Evolutionary conservation across 441 rosid species (phyloP), one percentile per base, ranked within the genome.

Genomic region (Manihot esculenta): DNA sequence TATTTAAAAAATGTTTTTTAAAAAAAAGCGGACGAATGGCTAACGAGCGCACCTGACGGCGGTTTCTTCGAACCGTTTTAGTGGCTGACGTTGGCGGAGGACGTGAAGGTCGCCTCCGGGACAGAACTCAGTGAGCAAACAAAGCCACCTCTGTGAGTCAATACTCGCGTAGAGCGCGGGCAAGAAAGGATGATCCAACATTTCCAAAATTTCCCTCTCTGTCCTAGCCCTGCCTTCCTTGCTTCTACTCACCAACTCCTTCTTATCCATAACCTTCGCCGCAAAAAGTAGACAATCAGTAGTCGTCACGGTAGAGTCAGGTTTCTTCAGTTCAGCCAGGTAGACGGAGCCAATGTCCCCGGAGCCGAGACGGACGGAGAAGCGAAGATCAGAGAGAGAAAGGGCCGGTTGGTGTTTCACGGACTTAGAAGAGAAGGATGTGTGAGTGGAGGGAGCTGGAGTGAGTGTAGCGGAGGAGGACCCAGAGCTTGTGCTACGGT

Each of bases 81-180:
- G 73, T 10, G 86, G 83, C 77, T 88, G 97, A 72, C 90, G 91
- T 68, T 92, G 97, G 58, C 97, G 96, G 85, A 94, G 97, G 59
- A 94, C 93, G 72, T 94, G 97, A 61, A 94, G 94, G 83, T 92
- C 97, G 20, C 97, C 99, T 74, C 97, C 97, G 72, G 91, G 85
- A 66, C 99, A 92, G 76, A 94, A 92, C 89, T 94, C 97, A 53
- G 97, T 94, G 18, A 94, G 78, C 44, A 92, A 77, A 72, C 97
- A 92, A 38, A 90, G 84, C 95, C 97, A 94, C 67, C 89, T 85
- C 17, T 81, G 89, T 10, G 96, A 87, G 61, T 94, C 99, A 0
- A 94, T 79, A 59, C 82, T 76, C 17, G 93, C 96, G 82, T 83
- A 84, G 33, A 94, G 94, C 69, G 88, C 76, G 10, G 99, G 99